Percentiles rank a stretch among this genome's conserved stretches.
phyloP scores from a whole-genome alignment of 208 protist genomes.

The Balamuthia mandrillaris region DNA sequence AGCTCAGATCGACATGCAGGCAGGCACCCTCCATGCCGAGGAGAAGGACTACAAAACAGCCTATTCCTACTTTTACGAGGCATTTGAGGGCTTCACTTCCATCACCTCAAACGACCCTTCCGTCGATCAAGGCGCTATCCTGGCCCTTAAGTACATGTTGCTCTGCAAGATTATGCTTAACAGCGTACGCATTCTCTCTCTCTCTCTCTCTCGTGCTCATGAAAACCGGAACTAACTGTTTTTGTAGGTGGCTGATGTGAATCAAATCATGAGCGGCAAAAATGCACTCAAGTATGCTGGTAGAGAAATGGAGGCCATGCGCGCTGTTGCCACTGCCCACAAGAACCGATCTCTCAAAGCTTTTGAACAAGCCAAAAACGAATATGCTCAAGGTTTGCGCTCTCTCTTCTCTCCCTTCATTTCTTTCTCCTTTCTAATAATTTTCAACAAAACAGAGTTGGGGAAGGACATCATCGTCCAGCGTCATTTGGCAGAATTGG shows the following conservation, averaged over 20 bases:
- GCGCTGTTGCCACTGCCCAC: conserved; percentile 88
- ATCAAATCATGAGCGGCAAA: conserved; percentile 68
- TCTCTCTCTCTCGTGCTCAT: neutral
- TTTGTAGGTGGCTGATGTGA: conserved; percentile 63
- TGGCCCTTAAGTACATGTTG: conserved; percentile 95
- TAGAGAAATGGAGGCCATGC: conserved; percentile 87
- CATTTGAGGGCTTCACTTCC: conserved; percentile 93
- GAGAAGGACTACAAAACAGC: conserved; percentile 97
- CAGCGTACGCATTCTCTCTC: conserved; percentile 46
- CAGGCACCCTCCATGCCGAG: conserved; percentile 92
- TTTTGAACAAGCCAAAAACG: conserved; percentile 82
- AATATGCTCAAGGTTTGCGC: conserved; percentile 42
- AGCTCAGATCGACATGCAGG: conserved; percentile 94
- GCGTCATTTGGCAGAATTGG: conserved; percentile 88
- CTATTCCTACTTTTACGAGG: conserved; percentile 97
- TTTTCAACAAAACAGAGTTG: conserved; percentile 40
- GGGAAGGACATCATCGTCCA: conserved; percentile 81
- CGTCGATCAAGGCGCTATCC: conserved; percentile 74
- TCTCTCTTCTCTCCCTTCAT: neutral
- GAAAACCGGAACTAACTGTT: neutral
- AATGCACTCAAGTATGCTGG: conserved; percentile 87
- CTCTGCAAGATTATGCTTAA: conserved; percentile 90
- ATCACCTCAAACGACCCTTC: conserved; percentile 72
- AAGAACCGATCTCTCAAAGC: conserved; percentile 85
- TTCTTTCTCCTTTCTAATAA: neutral